Evolutionary conservation across 1,284 basidiomycete genomes (phyloP).

Genomic region (Anthracocystis walkeri): DNA sequence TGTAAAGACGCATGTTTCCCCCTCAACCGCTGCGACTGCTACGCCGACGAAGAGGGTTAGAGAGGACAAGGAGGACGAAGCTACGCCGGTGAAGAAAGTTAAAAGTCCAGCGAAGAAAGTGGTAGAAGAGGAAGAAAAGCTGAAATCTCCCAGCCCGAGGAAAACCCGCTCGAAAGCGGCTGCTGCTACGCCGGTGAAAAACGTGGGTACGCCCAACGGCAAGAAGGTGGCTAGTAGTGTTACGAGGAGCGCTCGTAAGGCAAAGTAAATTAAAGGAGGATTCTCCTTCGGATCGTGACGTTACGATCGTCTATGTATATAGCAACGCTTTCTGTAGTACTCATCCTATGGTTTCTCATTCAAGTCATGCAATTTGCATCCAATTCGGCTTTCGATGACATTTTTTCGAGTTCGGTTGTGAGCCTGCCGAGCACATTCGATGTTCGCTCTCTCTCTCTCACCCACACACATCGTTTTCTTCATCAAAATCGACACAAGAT

Average conservation of each 20-base stretch:
- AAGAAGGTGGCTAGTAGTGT: slow-evolving; percentile 16
- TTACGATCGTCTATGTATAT: too few species aligned
- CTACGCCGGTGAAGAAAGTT: not conserved
- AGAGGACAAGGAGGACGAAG: not conserved
- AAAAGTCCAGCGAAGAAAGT: slow-evolving; percentile 7
- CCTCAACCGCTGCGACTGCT: not conserved
- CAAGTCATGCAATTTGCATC: too few species aligned
- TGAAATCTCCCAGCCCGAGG: slow-evolving; percentile 12
- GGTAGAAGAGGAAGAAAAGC: slow-evolving; percentile 4
- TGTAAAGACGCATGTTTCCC: slow-evolving; percentile 51
- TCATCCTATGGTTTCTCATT: not conserved
- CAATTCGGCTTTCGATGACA: too few species aligned
- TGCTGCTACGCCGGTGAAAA: slow-evolving; percentile 12
- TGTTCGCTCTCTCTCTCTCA: too few species aligned
- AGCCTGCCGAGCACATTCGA: too few species aligned
- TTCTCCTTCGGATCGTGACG: not conserved
- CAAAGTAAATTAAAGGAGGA: slow-evolving; percentile 8
- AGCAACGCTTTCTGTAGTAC: too few species aligned
- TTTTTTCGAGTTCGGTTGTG: too few species aligned
- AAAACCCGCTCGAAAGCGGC: slow-evolving; percentile 23
- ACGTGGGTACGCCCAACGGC: not conserved
- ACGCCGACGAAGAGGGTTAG: not conserved
- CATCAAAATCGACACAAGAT: too few species aligned
- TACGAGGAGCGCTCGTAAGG: slow-evolving; percentile 16
- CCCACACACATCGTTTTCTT: too few species aligned